Conservation (phyloP, 1,284 basidiomycete genomes). For the Bjerkandera adusta region DNA sequence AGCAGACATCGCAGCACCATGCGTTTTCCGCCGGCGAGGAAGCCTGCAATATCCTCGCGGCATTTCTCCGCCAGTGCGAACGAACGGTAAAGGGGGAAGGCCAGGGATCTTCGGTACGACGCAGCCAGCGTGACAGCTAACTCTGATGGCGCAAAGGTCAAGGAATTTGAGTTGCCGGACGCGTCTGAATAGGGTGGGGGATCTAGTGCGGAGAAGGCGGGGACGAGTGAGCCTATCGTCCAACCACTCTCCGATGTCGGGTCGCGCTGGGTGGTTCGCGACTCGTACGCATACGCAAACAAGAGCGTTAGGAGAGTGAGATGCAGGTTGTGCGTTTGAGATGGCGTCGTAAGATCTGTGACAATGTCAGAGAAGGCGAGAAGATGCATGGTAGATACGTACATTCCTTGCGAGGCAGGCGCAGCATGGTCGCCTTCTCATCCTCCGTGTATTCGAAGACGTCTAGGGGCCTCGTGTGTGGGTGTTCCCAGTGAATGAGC, state of each 20-base stretch:
- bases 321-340: slow-evolving; percentile 60
- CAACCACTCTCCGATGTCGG: slow-evolving; percentile 81
- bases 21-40: slow-evolving; percentile 59
- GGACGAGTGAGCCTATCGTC: slow-evolving; percentile 69
- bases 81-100: slow-evolving; percentile 76
- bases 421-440: slow-evolving; percentile 66
- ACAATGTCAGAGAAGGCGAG: slow-evolving; percentile 8
- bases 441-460: slow-evolving; percentile 61
- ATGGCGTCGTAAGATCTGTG: slow-evolving; percentile 55
- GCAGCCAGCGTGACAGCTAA: slow-evolving; percentile 48
- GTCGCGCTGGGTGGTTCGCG: slow-evolving; percentile 69
- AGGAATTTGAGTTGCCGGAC: slow-evolving; percentile 6
- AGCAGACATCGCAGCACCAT: slow-evolving; percentile 60
- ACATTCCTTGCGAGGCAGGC: slow-evolving; percentile 78
- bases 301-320: slow-evolving; percentile 66
- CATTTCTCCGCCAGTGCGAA: slow-evolving; percentile 70
- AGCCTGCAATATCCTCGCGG: slow-evolving; percentile 55
- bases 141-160: slow-evolving; percentile 43
- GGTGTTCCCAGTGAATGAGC: slow-evolving; percentile 60
- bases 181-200: slow-evolving; percentile 49
- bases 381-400: slow-evolving; percentile 26
- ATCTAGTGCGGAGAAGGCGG: slow-evolving; percentile 77
- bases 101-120: slow-evolving; percentile 69
- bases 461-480: slow-evolving; percentile 35
- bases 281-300: slow-evolving; percentile 76